Base-by-base conservation (phyloP, 2,329 filamentous ascomycete species). In the Nemania sp. region DNA sequence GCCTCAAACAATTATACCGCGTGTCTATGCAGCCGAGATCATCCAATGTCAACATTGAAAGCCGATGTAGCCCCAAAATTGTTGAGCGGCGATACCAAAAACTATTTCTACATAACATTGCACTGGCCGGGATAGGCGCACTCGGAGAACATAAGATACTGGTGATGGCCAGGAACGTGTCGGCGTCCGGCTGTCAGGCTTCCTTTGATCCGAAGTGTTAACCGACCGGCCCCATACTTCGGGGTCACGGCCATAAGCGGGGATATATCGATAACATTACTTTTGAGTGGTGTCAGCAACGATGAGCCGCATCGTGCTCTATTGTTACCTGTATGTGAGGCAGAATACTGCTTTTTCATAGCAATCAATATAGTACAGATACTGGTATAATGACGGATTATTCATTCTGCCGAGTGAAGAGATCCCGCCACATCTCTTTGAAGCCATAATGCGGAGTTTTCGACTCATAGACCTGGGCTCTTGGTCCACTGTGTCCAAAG, bases 361-460 rank as follows among this genome's bases (percentile, higher is more conserved):
- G 6, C 14, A 30, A 23, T 34, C 28, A 36, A 24, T n/a, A 19
- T 26, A 8, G 4, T 24, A 26, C 11, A 22, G 3, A 33, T n/a
- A n/a, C n/a, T n/a, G n/a, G n/a, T n/a, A n/a, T n/a, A n/a, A n/a
- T 39, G 42, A 31, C 52, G 33, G 17, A 14, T 49, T 44, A 49
- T 19, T 15, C 42, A 28, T 33, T 24, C 22, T 55, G 48, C 24
- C 56, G 49, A 57, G 45, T 47, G 49, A 66, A 96, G 9, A 96
- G 68, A 72, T 97, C 93, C 64, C 82, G 83, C 91, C 91, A 97
- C 74, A 96, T 89, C 70, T 97, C 85, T 68, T 82, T 89, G 58
- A 97, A 84, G 6, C 94, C 93, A 73, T 97, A 97, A 50, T 88
- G 83, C 49, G 86, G 84, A 51, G 81, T 80, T 56, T 81, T 81